Base-by-base conservation (phyloP, 805 yeast species). In the Starmerella apicola region DNA sequence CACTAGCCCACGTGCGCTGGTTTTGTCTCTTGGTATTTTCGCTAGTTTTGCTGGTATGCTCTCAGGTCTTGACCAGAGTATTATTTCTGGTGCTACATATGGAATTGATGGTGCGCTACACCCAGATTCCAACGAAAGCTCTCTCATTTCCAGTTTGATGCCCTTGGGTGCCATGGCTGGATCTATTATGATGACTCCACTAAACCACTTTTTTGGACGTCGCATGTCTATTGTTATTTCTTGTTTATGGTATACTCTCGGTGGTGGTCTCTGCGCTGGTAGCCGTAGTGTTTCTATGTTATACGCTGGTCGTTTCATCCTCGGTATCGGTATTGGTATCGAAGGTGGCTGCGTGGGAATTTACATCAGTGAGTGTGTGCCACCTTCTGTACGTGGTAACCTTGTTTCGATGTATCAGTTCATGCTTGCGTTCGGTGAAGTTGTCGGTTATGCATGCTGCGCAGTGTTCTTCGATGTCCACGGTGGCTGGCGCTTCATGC, bases 121-220 rank as follows among this genome's bases (percentile, higher is more conserved):
- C 24, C 57, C 76, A 34, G 50, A 62, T 16, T 17, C 15, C 12
- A 59, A 63, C 46, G 64, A 76, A 48, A 61, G 60, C 37, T 74
- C 81, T 1, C 62, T 75, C 44, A 69, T 75, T 16, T 65, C 73
- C 28, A 63, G 78, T 22, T 63, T 73, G 39, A 73, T 76, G 78
- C 81, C 82, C n/a, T 58, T 76, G 34, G 82, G 81, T 48, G 81
- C 79, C 25, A 68, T 76, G 57, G 68, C 69, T 22, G 82, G 83
- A 35, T 70, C 78, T 41, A 60, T 76, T 29, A 52, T 73, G 42
- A 65, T 76, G 65, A 66, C 79, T 2, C 80, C 80, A 3, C 56
- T 72, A 46, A 73, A 68, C 52, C 74, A 72, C 51, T 55, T 41
- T 41, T 59, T 72, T 33, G 81, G 82, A 15, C 67, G 81, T 55